Percentiles rank a stretch among this genome's conserved stretches.
Evolutionary conservation across 2,329 filamentous ascomycete genomes (phyloP).

Genomic region (Colletotrichum orchidophilum): DNA sequence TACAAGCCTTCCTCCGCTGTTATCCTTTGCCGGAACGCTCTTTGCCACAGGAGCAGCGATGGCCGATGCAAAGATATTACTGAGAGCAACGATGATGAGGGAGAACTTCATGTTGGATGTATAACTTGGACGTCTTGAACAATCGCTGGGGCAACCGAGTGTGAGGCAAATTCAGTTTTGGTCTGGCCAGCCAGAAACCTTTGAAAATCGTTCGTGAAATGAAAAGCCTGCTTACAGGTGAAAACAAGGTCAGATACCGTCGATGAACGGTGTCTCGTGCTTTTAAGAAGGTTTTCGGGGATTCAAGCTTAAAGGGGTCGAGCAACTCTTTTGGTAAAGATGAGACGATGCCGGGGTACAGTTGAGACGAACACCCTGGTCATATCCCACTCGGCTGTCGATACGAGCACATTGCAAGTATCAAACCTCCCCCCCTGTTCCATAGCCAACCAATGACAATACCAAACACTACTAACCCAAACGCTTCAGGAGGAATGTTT

Average conservation of each 20-base stretch:
- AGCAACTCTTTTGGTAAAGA: not conserved
- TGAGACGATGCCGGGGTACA: slow-evolving; percentile 16
- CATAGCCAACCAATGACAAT: not conserved
- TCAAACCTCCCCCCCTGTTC: not conserved
- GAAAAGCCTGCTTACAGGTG: not conserved
- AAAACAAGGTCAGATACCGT: too few relatives aligned
- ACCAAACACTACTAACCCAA: not conserved
- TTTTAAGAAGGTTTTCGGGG: not conserved
- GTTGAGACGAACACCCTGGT: slow-evolving; percentile 24
- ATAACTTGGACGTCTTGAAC: not conserved
- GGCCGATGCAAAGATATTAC: not conserved
- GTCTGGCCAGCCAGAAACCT: slow-evolving; percentile 12
- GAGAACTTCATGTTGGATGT: slow-evolving; percentile 3
- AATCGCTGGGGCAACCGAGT: not conserved
- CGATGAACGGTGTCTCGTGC: not conserved
- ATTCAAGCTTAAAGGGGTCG: slow-evolving; percentile 9
- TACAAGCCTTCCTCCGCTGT: slow-evolving; percentile 7
- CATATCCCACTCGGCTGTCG: not conserved
- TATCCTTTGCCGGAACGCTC: slow-evolving; percentile 13
- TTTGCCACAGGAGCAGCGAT: slow-evolving; percentile 1
- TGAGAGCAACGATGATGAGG: not conserved
- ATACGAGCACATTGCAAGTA: not conserved
- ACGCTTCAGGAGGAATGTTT: not conserved
- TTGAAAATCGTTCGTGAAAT: not conserved
- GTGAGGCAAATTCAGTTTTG: not conserved